phyloP scores from a whole-genome alignment of 192 early-diverging fungal genomes.

The Backusella liffmaniae region DNA sequence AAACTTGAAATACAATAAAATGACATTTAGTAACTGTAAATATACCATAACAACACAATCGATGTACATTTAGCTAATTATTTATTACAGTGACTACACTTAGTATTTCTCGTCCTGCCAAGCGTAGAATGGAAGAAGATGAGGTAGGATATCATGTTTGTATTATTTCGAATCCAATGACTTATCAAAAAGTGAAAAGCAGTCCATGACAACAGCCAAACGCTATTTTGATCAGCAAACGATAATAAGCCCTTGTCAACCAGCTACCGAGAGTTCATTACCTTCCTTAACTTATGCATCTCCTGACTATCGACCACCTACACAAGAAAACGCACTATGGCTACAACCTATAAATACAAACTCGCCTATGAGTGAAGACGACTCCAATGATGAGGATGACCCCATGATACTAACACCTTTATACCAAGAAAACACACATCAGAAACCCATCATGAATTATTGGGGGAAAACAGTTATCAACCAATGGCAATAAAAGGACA shows the following conservation, averaged over 20 bases:
- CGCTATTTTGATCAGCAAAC: conserved; percentile 13
- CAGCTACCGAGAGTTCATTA: not conserved
- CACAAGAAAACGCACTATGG: conserved; percentile 8
- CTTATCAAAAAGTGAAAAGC: not conserved
- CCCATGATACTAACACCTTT: not conserved
- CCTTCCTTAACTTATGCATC: conserved; percentile 21
- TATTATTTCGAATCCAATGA: not conserved
- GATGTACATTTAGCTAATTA: not conserved
- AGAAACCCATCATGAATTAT: not conserved
- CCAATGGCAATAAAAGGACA: not conserved
- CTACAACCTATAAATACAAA: not conserved
- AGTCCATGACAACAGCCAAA: not conserved
- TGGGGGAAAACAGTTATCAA: not conserved
- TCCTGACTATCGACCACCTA: conserved; percentile 18
- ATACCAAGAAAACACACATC: not conserved
- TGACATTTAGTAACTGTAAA: not conserved
- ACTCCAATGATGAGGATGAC: conserved; percentile 10
- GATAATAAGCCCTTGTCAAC: not conserved
- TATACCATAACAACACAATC: not conserved
- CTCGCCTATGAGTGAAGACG: conserved; percentile 9
- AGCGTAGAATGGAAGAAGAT: conserved; percentile 13
- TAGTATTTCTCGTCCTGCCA: not conserved
- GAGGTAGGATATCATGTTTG: not conserved
- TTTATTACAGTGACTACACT: not conserved
- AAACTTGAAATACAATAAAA: not conserved